These are phyloP conservation scores for Trametes pubescens DNA, from an alignment of 1,284 basidiomycete genomes.

Conservation along the genomic window DNA sequence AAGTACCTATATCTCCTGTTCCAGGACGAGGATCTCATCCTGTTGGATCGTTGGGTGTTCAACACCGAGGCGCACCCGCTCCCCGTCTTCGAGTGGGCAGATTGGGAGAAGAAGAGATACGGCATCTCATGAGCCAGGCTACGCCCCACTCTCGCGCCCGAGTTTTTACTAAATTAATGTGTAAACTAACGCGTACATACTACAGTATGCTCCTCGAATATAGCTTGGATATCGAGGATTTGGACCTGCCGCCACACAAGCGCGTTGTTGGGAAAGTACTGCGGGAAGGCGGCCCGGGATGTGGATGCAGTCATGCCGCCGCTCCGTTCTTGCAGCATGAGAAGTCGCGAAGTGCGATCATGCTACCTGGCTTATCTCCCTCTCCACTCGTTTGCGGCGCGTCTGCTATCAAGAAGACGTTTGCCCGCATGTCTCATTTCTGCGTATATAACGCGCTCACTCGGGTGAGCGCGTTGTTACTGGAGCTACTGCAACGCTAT, in stretches of 20 bases:
- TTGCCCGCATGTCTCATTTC: neutral
- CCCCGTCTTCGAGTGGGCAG: slow-evolving; percentile 75
- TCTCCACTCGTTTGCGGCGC: neutral
- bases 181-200: slow-evolving; percentile 2
- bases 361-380: slow-evolving; percentile 26
- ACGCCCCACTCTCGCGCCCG: no score
- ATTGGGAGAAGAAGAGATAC: slow-evolving; percentile 42
- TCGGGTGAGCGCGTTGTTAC: neutral
- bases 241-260: neutral
- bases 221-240: neutral
- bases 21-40: slow-evolving; percentile 62
- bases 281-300: slow-evolving; percentile 9
- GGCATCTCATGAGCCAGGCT: neutral
- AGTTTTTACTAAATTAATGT: slow-evolving; percentile 1
- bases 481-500: neutral
- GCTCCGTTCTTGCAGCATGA: slow-evolving; percentile 13
- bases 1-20: slow-evolving; percentile 77
- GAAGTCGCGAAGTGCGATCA: slow-evolving; percentile 25
- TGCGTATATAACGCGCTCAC: neutral
- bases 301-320: neutral
- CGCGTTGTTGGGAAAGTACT: neutral
- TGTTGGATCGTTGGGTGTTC: slow-evolving; percentile 81
- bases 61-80: slow-evolving; percentile 89
- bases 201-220: neutral
- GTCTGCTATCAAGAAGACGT: neutral